phyloP scores from a whole-genome alignment of 148 eudicot species.

The Rhododendron simsii region DNA sequence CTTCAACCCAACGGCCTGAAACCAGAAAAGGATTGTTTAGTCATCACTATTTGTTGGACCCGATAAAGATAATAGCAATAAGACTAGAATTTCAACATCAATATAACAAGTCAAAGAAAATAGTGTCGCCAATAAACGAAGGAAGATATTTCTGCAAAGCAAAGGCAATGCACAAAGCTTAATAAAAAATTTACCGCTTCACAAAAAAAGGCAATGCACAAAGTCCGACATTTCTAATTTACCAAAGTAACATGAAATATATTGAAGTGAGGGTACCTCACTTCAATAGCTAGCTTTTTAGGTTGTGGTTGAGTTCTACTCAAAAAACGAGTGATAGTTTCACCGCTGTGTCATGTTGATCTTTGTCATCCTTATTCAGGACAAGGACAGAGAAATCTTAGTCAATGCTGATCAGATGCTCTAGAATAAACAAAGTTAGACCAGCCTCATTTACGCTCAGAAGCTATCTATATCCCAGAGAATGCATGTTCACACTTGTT shows the following conservation, averaged over 20 bases:
- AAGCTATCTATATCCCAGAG: background rate
- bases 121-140: background rate
- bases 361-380: background rate
- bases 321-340: background rate
- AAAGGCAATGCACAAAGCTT: background rate
- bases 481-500: background rate
- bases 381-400: background rate
- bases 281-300: background rate
- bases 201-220: background rate
- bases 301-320: background rate
- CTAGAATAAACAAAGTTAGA: background rate
- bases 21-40: background rate
- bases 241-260: background rate
- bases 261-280: background rate
- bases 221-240: background rate
- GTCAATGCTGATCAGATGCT: background rate
- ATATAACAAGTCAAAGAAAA: background rate
- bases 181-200: too few relatives aligned
- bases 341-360: background rate
- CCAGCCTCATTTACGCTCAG: background rate
- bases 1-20: constrained; percentile 75
- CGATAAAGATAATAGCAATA: background rate
- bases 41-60: background rate
- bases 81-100: background rate
- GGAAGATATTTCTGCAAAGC: background rate